phyloP scores from a whole-genome alignment of 768 basidiomycete genomes.

The Leccinum subtestaceum region DNA sequence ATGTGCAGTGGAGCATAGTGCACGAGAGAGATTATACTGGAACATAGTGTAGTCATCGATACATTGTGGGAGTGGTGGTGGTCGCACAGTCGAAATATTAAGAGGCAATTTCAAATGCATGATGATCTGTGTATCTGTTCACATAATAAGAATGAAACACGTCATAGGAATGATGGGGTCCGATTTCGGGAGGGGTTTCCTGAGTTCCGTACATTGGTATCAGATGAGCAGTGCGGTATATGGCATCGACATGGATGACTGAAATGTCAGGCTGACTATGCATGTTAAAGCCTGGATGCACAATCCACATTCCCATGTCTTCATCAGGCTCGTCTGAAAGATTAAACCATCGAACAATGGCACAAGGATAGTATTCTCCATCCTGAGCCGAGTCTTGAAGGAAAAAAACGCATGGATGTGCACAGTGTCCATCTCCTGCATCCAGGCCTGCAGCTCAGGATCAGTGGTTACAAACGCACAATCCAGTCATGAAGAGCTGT shows the following conservation, averaged over 20 bases:
- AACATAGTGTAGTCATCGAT: too few species aligned
- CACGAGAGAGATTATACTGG: too few species aligned
- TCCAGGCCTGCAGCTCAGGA: background rate
- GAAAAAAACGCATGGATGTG: background rate
- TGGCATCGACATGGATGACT: conserved; percentile 27
- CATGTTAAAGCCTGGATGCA: conserved; percentile 10
- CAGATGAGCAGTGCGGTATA: background rate
- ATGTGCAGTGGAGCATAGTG: too few species aligned
- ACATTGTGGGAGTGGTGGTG: too few species aligned
- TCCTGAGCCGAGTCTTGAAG: background rate
- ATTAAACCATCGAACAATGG: conserved; percentile 22
- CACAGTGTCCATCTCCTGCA: background rate
- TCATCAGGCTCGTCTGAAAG: conserved; percentile 16
- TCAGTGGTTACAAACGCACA: background rate
- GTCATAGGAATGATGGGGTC: background rate
- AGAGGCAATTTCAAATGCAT: background rate
- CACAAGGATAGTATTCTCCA: conserved; percentile 4
- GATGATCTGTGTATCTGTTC: background rate
- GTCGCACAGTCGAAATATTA: background rate
- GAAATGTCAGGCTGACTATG: background rate
- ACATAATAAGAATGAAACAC: background rate
- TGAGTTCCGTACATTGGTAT: background rate
- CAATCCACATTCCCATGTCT: conserved; percentile 31
- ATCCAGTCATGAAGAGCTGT: background rate
- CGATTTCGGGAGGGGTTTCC: background rate